Evolutionary conservation across 1,284 basidiomycete genomes (phyloP).

Genomic region (Marasmius oreades): DNA sequence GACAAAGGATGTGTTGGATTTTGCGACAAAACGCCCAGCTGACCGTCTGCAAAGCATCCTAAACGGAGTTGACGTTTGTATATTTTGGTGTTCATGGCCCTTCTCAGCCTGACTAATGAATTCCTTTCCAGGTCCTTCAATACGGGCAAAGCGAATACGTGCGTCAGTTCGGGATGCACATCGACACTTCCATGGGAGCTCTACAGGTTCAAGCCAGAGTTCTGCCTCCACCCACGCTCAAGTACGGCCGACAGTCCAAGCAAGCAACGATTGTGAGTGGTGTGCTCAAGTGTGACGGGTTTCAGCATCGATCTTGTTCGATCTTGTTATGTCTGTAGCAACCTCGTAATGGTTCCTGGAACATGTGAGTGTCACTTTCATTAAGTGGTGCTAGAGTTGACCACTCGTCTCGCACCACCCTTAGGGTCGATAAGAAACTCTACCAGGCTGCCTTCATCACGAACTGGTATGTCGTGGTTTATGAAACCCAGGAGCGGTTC

Average conservation of each 20-base stretch:
- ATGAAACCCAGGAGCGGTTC: constrained; percentile 56
- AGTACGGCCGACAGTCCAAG: constrained; percentile 51
- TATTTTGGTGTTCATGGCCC: not conserved
- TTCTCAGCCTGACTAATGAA: not conserved
- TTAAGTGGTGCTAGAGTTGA: not conserved
- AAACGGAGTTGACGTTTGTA: constrained; percentile 40
- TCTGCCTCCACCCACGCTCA: constrained; percentile 26
- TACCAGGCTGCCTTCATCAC: constrained; percentile 46
- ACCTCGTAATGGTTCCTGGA: constrained; percentile 46
- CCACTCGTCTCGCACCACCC: not conserved
- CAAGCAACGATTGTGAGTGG: constrained; percentile 50
- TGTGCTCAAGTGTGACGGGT: not conserved
- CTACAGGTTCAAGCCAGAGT: constrained; percentile 57
- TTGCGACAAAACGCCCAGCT: constrained; percentile 50
- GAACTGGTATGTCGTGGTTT: constrained; percentile 62
- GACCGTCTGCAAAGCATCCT: constrained; percentile 47
- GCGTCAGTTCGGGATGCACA: constrained; percentile 59
- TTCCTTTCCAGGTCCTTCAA: constrained; percentile 46
- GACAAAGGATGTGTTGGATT: constrained; percentile 50
- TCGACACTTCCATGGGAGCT: constrained; percentile 45
- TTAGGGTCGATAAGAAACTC: constrained; percentile 65
- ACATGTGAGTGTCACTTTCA: constrained; percentile 43
- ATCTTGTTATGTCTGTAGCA: not conserved
- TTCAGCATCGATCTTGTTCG: not conserved
- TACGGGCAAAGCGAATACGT: constrained; percentile 76